These are phyloP conservation scores for Chlorella sp. DNA, from an alignment of 139 green algal species.

Conservation along the genomic window DNA sequence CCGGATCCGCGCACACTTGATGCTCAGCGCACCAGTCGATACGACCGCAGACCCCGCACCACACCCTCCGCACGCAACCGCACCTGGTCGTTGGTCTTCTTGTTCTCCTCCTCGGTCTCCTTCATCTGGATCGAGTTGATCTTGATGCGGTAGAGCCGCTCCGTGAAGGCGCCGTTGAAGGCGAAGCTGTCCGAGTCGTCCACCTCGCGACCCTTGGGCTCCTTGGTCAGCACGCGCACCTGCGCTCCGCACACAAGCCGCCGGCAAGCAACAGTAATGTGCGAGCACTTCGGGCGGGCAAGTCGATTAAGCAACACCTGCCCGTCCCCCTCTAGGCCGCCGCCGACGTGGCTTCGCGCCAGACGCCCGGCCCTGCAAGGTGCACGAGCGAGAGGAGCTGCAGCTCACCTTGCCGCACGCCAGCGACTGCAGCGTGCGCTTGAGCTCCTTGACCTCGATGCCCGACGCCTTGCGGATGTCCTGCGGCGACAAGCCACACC, in stretches of 20 bases:
- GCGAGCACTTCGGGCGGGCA: too few relatives aligned
- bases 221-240: slow-evolving; percentile 83
- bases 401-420: slow-evolving; percentile 73
- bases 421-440: slow-evolving; percentile 86
- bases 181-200: slow-evolving; percentile 74
- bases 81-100: slow-evolving; percentile 82
- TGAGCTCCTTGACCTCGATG: slow-evolving; percentile 81
- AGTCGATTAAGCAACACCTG: too few relatives aligned
- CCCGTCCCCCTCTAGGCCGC: too few relatives aligned
- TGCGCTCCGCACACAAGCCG: too few relatives aligned
- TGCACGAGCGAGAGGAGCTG: too few relatives aligned
- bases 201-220: slow-evolving; percentile 83
- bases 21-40: too few relatives aligned
- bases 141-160: slow-evolving; percentile 82
- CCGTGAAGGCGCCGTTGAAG: slow-evolving; percentile 82
- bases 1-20: too few relatives aligned
- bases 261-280: too few relatives aligned
- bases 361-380: too few relatives aligned
- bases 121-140: slow-evolving; percentile 97
- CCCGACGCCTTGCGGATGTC: slow-evolving; percentile 23
- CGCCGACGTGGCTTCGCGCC: too few relatives aligned
- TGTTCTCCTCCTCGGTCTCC: slow-evolving; percentile 92
- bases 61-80: not conserved
- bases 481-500: not conserved
- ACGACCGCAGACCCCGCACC: too few relatives aligned